Conservation (phyloP, 345 rosid genomes). For the Brassica juncea region DNA sequence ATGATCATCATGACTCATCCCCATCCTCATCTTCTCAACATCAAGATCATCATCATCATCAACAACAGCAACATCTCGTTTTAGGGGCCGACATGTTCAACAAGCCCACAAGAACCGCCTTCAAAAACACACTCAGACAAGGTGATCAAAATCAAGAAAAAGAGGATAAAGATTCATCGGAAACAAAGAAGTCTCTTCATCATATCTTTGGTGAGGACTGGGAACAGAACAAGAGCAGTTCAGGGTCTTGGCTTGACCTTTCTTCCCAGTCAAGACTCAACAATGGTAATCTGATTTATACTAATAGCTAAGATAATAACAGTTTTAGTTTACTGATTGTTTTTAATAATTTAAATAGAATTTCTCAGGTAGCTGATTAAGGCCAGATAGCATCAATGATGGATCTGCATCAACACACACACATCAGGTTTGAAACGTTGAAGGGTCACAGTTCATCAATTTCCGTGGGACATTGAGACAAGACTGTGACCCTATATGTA, state of each 20-base stretch:
- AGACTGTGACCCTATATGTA: constrained; percentile 39
- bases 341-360: neutral
- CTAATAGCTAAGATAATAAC: constrained; percentile 7
- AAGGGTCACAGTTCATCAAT: constrained; percentile 34
- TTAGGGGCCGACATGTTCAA: constrained; percentile 64
- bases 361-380: constrained; percentile 28
- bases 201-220: constrained; percentile 71
- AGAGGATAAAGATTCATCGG: constrained; percentile 44
- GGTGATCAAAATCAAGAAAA: constrained; percentile 40
- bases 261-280: constrained; percentile 50
- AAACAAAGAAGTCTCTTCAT: constrained; percentile 66
- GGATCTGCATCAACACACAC: constrained; percentile 29
- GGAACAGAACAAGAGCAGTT: constrained; percentile 47
- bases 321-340: neutral
- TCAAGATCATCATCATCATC: neutral
- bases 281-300: constrained; percentile 39
- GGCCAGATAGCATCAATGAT: constrained; percentile 24
- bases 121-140: constrained; percentile 33
- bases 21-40: constrained; percentile 38
- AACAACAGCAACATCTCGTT: constrained; percentile 60
- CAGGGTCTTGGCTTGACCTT: constrained; percentile 53
- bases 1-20: constrained; percentile 39
- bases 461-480: constrained; percentile 42
- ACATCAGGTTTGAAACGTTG: constrained; percentile 23
- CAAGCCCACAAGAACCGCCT: constrained; percentile 52